Percentiles rank a stretch among this genome's conserved stretches.
These are phyloP conservation scores for Cardiosporidium cionae DNA, from an alignment of 169 alveolate genomes.

Conservation along the genomic window DNA sequence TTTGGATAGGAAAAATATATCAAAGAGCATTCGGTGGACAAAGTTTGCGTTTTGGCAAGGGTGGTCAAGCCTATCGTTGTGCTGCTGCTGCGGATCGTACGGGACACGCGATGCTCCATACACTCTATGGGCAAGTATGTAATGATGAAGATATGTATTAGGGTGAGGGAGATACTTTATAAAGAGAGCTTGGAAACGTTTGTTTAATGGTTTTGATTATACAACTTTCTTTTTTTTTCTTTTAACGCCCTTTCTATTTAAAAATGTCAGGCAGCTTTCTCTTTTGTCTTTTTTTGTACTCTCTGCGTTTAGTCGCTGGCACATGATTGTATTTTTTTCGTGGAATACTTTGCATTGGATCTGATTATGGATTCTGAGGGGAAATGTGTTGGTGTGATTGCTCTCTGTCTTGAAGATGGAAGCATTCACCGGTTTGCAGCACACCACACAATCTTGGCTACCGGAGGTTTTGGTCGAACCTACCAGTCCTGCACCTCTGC, in stretches of 20 bases:
- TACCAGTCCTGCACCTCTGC: slow-evolving; percentile 95
- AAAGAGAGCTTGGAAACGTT: no score
- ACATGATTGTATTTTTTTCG: slow-evolving; percentile 86
- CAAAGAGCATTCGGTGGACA: slow-evolving; percentile 98
- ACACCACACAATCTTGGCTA: slow-evolving; percentile 85
- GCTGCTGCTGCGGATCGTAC: slow-evolving; percentile 99
- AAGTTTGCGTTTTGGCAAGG: slow-evolving; percentile 88
- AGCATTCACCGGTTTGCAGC: slow-evolving; percentile 90
- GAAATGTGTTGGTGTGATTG: slow-evolving; percentile 82
- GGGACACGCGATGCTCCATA: slow-evolving; percentile 96
- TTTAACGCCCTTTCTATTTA: background rate
- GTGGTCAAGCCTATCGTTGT: slow-evolving; percentile 96
- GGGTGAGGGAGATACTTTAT: no score
- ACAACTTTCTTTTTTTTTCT: background rate
- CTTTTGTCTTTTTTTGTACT: no score
- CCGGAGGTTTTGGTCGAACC: slow-evolving; percentile 98
- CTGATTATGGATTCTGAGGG: slow-evolving; percentile 79
- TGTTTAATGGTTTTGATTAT: no score
- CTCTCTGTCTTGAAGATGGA: slow-evolving; percentile 91
- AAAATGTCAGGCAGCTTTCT: slow-evolving; percentile 14
- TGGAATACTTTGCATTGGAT: slow-evolving; percentile 93
- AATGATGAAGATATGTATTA: no score
- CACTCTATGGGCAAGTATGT: slow-evolving; percentile 85
- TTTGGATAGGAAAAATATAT: slow-evolving; percentile 71
- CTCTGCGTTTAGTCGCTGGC: slow-evolving; percentile 58